A percentile compares a stretch with the other conserved stretches of the same genome.
These are phyloP conservation scores for Amanita pallidorosea DNA, from an alignment of 768 basidiomycete species.

Conservation along the genomic window DNA sequence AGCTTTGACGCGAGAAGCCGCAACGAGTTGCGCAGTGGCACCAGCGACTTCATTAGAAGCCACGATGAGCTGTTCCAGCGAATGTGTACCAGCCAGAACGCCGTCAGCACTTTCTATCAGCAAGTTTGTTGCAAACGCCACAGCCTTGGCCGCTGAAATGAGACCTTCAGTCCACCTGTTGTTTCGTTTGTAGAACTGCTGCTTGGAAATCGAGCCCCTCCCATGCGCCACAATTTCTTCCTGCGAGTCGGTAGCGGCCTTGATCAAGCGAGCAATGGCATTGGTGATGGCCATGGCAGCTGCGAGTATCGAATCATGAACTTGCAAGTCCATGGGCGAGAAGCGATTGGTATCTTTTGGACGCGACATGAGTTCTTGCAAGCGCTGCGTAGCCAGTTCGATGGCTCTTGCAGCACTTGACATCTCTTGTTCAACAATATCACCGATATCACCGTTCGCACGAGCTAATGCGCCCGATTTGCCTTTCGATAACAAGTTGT, in stretches of 20 bases:
- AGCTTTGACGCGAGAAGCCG: slow-evolving; percentile 96
- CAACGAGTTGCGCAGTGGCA: slow-evolving; percentile 95
- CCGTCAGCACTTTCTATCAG: slow-evolving; percentile 98
- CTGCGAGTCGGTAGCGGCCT: slow-evolving; percentile 95
- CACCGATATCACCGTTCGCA: slow-evolving; percentile 87
- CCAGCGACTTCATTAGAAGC: slow-evolving; percentile 99
- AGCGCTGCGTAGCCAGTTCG: slow-evolving; percentile 80
- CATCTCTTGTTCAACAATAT: slow-evolving; percentile 97
- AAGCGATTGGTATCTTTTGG: slow-evolving; percentile 82
- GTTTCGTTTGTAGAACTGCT: slow-evolving; percentile 99
- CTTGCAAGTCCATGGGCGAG: slow-evolving; percentile 87
- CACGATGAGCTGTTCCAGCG: slow-evolving; percentile 96
- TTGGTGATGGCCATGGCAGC: slow-evolving; percentile 93
- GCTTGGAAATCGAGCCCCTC: slow-evolving; percentile 80
- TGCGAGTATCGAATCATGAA: slow-evolving; percentile 94
- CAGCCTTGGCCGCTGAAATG: slow-evolving; percentile 94
- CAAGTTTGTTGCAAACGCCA: slow-evolving; percentile 91
- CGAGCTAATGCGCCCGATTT: slow-evolving; percentile 59
- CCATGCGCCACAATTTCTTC: slow-evolving; percentile 97
- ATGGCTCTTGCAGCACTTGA: slow-evolving; percentile 85
- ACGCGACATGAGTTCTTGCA: slow-evolving; percentile 86
- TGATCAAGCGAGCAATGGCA: slow-evolving; percentile 90
- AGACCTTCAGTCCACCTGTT: slow-evolving; percentile 99
- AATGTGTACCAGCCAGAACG: slow-evolving; percentile 92
- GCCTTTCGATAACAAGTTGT: slow-evolving; percentile 78